Evolutionary conservation across 257 asterid species (phyloP), one percentile per base, ranked within the genome.

Genomic region (Ballota nigra): DNA sequence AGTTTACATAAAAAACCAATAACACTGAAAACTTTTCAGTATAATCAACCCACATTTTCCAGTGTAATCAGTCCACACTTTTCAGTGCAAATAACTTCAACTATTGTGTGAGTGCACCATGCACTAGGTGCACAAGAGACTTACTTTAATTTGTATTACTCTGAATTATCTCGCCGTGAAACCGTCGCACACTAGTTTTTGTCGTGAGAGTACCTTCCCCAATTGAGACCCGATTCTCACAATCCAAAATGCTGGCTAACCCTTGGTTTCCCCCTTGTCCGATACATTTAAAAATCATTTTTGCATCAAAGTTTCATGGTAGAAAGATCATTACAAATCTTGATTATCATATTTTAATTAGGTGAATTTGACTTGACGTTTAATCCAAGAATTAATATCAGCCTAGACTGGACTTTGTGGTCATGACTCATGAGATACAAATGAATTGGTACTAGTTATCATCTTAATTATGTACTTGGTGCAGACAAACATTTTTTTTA

Each of bases 341-440:
- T 64, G 24, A 43, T 43, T 22, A 1, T 31, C 47, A 66, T 51
- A 15, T 36, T 68, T 34, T 69, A 55, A 57, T 3, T 8, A 13
- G 28, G 61, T 16, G 6, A 43, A 55, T 22, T 11, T 69, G 75
- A 70, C 33, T 7, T 56, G 67, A 45, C 69, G 62, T 45, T 29
- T 8, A 71, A 36, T 43, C 36, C 26, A 60, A 71, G 38, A 43
- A 45, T 60, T 15, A 4, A 15, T 8, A 16, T 18, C 20, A 8
- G 40, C 28, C 57, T 53, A 19, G 29, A 69, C 9, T 15, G 55
- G 55, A 47, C 55, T 23, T 55, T 9, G 2, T 40, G 53, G 47
- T 43, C 33, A 59, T 26, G 29, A 1, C n/a, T n/a, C n/a, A n/a
- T 33, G 19, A 36, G 43, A 36, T 43, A 16, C 12, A 61, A 47